Evolutionary conservation across 2,329 filamentous ascomycete genomes (phyloP), one percentile per base, ranked within the genome.

Genomic region (Zarea fungicola): DNA sequence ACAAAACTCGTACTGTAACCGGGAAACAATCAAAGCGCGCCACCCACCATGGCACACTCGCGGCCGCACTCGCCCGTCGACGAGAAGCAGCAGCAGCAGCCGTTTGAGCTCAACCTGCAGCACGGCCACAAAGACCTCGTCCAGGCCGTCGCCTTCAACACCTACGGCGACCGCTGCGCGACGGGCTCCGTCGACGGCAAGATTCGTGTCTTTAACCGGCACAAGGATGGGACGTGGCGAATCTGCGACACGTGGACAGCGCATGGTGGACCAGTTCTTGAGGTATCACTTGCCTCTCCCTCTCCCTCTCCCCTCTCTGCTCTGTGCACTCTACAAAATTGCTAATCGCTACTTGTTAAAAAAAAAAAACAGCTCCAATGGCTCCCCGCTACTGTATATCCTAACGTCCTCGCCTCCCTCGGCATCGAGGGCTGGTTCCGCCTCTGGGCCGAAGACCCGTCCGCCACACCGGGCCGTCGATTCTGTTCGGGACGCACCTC

Each of bases 161-260:
- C 84, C 56, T 95, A 95, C 65, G 92, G 91, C 58, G 91, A 89
- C 60, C 87, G 91, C 58, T 91, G 92, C 74, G 87, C 91, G 35
- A 93, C 90, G 3, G 90, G 89, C 28, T 93, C 89, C 16, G 88
- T 92, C 16, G 92, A 97, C 66, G 92, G 95, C 65, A 89, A 87
- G 65, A 85, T 97, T 60, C 89, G 91, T 63, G 87, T 96, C 54
- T 96, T 92, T 78, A 89, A 92, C 67, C 79, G 85, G 41, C 85
- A 93, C 62, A 83, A 84, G 56, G 85, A 89, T 58, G 82, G 83
- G 35, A 74, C 80, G 50, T 96, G 90, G 89, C 77, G 81, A 44
- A 71, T 93, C 31, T 87, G 84, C 62, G 92, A 97, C 69, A 89
- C 82, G 49, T 96, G 91, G 89, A 83, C 80, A 41, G 92, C 89